phyloP scores from a whole-genome alignment of 148 eudicot species.

The Fagopyrum esculentum region DNA sequence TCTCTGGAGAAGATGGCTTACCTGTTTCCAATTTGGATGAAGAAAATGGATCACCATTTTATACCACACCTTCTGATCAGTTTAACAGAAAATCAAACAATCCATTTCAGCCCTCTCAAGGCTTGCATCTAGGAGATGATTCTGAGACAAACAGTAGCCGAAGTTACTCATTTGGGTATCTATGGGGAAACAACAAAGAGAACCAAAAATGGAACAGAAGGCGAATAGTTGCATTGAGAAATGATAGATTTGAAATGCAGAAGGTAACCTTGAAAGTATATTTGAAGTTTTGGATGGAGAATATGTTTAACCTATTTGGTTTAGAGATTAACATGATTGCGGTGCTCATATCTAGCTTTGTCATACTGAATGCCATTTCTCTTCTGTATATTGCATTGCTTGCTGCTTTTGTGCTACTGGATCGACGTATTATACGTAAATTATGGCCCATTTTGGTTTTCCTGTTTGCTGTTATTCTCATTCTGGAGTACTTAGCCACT shows the following conservation, averaged over 20 bases:
- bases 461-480: conserved; percentile 67
- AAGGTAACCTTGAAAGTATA: conserved; percentile 73
- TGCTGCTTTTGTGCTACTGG: conserved; percentile 73
- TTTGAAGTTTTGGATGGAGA: conserved; percentile 91
- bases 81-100: conserved; percentile 28
- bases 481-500: conserved; percentile 73
- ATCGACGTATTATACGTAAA: conserved; percentile 63
- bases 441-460: conserved; percentile 76
- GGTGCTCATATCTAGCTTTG: conserved; percentile 85
- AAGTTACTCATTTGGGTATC: conserved; percentile 43
- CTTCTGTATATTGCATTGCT: conserved; percentile 79
- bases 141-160: conserved; percentile 28
- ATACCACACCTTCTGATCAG: conserved; percentile 22
- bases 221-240: conserved; percentile 58
- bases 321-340: conserved; percentile 95
- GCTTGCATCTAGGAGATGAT: conserved; percentile 25
- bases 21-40: conserved; percentile 35
- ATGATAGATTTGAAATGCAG: conserved; percentile 89
- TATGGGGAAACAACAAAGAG: conserved; percentile 80
- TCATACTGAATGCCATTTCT: conserved; percentile 74
- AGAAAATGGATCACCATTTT: conserved; percentile 29
- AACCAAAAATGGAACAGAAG: conserved; percentile 90
- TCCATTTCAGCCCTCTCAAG: conserved; percentile 43
- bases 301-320: conserved; percentile 90
- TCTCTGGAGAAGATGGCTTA: conserved; percentile 42